A percentile compares a stretch with the other conserved stretches of the same genome.
These are phyloP conservation scores for Endothia cerciana DNA, from an alignment of 2,329 filamentous ascomycete species.

Conservation along the genomic window DNA sequence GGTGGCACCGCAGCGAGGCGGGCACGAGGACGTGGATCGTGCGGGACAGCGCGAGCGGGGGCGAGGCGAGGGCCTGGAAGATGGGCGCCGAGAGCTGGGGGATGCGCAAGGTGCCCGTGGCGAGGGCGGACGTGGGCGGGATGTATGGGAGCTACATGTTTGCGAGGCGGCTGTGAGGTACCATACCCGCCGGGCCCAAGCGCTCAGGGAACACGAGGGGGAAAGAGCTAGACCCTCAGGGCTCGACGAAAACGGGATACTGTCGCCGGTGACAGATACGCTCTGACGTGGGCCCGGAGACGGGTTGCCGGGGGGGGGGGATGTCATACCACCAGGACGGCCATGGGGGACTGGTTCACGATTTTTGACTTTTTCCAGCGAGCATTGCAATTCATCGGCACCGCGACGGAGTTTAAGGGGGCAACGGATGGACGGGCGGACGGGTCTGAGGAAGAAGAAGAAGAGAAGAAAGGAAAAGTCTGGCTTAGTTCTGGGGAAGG, in stretches of 20 bases:
- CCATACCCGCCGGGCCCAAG: not conserved
- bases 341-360: not conserved
- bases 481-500: too few species aligned
- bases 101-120: constrained; percentile 90
- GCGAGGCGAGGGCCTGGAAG: constrained; percentile 68
- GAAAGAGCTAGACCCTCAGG: too few species aligned
- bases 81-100: constrained; percentile 85
- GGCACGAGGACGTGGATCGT: constrained; percentile 71
- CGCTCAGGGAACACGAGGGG: not conserved
- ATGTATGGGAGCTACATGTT: constrained; percentile 82
- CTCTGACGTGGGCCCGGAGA: too few species aligned
- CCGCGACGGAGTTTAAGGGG: constrained; percentile 1
- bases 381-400: not conserved
- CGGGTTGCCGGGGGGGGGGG: not conserved
- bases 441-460: not conserved
- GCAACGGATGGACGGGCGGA: not conserved
- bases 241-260: too few species aligned
- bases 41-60: constrained; percentile 47
- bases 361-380: too few species aligned
- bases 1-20: constrained; percentile 74
- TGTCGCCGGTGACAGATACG: too few species aligned
- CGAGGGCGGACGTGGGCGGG: constrained; percentile 86
- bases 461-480: not conserved
- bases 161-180: constrained; percentile 56
- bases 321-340: not conserved